These are phyloP conservation scores for Elsinoe batatas DNA, from an alignment of 2,329 filamentous ascomycete species.

Conservation along the genomic window DNA sequence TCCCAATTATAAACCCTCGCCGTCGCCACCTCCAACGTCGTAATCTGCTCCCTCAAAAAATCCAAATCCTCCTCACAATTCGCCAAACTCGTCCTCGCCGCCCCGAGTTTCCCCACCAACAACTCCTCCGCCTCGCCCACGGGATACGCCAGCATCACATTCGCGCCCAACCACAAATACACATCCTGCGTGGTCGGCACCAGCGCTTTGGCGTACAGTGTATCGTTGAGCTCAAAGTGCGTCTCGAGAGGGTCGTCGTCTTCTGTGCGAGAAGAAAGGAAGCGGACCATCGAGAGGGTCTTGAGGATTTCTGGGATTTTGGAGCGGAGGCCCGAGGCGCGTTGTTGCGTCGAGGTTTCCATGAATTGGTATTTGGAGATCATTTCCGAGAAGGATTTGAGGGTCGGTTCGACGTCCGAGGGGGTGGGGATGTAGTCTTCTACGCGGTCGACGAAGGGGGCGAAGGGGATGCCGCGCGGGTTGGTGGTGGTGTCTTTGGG, in stretches of 20 bases:
- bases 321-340: slow-evolving; percentile 71
- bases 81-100: slow-evolving; percentile 67
- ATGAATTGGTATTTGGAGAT: slow-evolving; percentile 99
- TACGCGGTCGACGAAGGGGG: slow-evolving; percentile 78
- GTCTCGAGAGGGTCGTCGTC: slow-evolving; percentile 66
- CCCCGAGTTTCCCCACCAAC: slow-evolving; percentile 63
- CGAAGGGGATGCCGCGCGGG: slow-evolving; percentile 71
- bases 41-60: slow-evolving; percentile 92
- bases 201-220: slow-evolving; percentile 78
- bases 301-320: slow-evolving; percentile 97
- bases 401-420: slow-evolving; percentile 67
- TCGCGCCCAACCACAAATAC: slow-evolving; percentile 94
- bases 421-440: slow-evolving; percentile 77
- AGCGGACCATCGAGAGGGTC: slow-evolving; percentile 83
- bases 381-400: slow-evolving; percentile 86
- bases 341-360: slow-evolving; percentile 84
- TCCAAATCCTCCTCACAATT: slow-evolving; percentile 96
- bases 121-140: slow-evolving; percentile 77
- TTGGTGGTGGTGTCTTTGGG: slow-evolving; percentile 51
- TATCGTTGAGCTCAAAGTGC: slow-evolving; percentile 94
- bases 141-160: slow-evolving; percentile 94
- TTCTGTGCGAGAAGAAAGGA: slow-evolving; percentile 69
- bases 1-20: slow-evolving; percentile 99
- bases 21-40: slow-evolving; percentile 94
- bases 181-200: slow-evolving; percentile 81